Evolutionary conservation across 176 grass and related monocot species (phyloP).

Genomic region (Juncus effusus): DNA sequence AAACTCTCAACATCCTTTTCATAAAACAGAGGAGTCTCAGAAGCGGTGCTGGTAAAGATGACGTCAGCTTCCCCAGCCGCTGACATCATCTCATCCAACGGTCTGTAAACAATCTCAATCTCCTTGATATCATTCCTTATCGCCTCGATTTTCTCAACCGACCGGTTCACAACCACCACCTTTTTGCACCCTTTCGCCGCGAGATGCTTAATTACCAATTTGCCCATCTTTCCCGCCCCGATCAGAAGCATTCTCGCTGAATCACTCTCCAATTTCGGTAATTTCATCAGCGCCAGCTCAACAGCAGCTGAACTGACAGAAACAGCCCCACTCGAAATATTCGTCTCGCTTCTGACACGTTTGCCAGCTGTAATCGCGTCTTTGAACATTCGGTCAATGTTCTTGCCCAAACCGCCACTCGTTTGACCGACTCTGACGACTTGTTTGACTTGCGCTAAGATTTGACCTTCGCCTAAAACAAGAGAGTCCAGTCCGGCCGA

Average conservation of each 20-base stretch:
- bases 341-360: conserved; percentile 70
- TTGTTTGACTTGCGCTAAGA: conserved; percentile 88
- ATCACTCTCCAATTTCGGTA: conserved; percentile 44
- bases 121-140: conserved; percentile 69
- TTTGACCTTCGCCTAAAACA: conserved; percentile 83
- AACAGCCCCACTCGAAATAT: conserved; percentile 84
- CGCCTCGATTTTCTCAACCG: conserved; percentile 74
- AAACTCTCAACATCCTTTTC: conserved; percentile 51
- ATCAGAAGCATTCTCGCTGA: conserved; percentile 79
- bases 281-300: conserved; percentile 86
- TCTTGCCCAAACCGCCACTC: conserved; percentile 75
- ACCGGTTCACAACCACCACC: conserved; percentile 78
- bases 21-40: conserved; percentile 65
- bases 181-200: conserved; percentile 82
- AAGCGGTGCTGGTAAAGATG: conserved; percentile 73
- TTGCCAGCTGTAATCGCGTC: conserved; percentile 90
- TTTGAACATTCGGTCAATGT: conserved; percentile 97
- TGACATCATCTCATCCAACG: conserved; percentile 66
- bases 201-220: conserved; percentile 84
- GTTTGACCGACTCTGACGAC: conserved; percentile 74
- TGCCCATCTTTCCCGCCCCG: conserved; percentile 86
- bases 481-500: conserved; percentile 81
- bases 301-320: conserved; percentile 93
- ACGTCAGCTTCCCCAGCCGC: conserved; percentile 67
- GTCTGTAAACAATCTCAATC: conserved; percentile 72